These are phyloP conservation scores for Salvia sclarea DNA, from an alignment of 305 asterid species.

Conservation along the genomic window DNA sequence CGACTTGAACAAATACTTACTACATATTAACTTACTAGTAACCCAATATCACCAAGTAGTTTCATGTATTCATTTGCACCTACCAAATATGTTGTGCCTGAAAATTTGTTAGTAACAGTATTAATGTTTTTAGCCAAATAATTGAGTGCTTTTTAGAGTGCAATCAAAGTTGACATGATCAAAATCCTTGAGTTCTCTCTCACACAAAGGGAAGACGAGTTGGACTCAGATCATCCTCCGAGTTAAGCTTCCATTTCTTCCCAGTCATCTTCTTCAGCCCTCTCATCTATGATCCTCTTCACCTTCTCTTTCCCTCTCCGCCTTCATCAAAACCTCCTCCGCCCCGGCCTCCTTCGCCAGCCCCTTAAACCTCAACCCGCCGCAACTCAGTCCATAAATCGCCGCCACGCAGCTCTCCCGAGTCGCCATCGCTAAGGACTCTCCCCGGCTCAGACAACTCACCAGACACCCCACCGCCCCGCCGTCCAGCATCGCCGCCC, in stretches of 20 bases:
- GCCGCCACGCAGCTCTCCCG: constrained; percentile 65
- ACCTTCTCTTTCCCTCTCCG: constrained; percentile 54
- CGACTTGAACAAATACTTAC: too few relatives aligned
- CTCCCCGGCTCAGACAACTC: constrained; percentile 43
- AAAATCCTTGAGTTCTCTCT: too few relatives aligned
- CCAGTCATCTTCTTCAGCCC: constrained; percentile 67
- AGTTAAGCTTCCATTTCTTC: constrained; percentile 64
- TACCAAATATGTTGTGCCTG: too few relatives aligned
- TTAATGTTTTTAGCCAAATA: too few relatives aligned
- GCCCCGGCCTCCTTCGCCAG: constrained; percentile 82
- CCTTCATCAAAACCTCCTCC: constrained; percentile 52
- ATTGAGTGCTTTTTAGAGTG: too few relatives aligned
- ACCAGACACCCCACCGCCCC: constrained; percentile 72
- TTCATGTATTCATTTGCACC: too few relatives aligned
- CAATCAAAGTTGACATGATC: too few relatives aligned
- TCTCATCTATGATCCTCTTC: constrained; percentile 60
- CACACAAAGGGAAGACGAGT: too few relatives aligned
- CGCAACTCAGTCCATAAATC: constrained; percentile 71
- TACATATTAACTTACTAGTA: too few relatives aligned
- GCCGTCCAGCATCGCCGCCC: constrained; percentile 76
- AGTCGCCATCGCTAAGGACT: constrained; percentile 45
- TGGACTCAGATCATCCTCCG: constrained; percentile 72
- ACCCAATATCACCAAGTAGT: too few relatives aligned
- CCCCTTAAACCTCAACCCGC: constrained; percentile 84
- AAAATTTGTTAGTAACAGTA: too few relatives aligned